Percentiles rank a stretch among this genome's conserved stretches.
phyloP scores from a whole-genome alignment of 208 protist species.

The Trypanosoma cruzi region DNA sequence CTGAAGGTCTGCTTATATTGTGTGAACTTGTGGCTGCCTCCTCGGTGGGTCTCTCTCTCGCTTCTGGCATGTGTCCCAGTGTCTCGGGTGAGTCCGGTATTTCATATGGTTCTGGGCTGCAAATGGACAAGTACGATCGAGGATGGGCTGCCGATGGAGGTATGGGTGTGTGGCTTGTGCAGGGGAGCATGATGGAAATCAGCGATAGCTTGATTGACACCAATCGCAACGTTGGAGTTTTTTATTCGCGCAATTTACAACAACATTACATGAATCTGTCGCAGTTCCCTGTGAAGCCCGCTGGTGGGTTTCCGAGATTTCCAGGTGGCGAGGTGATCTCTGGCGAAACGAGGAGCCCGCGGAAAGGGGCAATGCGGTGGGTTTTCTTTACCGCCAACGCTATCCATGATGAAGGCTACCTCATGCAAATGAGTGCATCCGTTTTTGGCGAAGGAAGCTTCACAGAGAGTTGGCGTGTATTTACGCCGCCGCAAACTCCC shows the following conservation, averaged over 20 bases:
- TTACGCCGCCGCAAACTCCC: too few relatives aligned
- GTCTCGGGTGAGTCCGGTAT: background rate
- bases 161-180: slow-evolving; percentile 76
- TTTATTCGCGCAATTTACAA: slow-evolving; percentile 46
- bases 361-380: background rate
- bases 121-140: slow-evolving; percentile 47
- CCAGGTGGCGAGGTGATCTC: slow-evolving; percentile 15
- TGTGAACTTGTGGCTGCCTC: slow-evolving; percentile 61
- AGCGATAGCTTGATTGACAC: slow-evolving; percentile 46
- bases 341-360: background rate
- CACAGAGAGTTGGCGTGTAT: too few relatives aligned
- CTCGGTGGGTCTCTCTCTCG: slow-evolving; percentile 53
- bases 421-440: too few relatives aligned
- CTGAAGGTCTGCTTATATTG: slow-evolving; percentile 50
- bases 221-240: slow-evolving; percentile 63
- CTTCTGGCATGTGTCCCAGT: slow-evolving; percentile 38
- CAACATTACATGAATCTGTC: slow-evolving; percentile 43
- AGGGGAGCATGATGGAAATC: slow-evolving; percentile 61
- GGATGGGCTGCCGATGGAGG: slow-evolving; percentile 73
- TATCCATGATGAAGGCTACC: too few relatives aligned
- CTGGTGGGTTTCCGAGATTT: slow-evolving; percentile 8
- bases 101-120: slow-evolving; percentile 22
- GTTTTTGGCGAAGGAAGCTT: too few relatives aligned
- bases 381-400: slow-evolving; percentile 14
- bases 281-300: background rate